Percentiles rank a stretch among this genome's conserved stretches.
Evolutionary conservation across 139 green algal species (phyloP).

Genomic region (Tetradesmus obliquus): DNA sequence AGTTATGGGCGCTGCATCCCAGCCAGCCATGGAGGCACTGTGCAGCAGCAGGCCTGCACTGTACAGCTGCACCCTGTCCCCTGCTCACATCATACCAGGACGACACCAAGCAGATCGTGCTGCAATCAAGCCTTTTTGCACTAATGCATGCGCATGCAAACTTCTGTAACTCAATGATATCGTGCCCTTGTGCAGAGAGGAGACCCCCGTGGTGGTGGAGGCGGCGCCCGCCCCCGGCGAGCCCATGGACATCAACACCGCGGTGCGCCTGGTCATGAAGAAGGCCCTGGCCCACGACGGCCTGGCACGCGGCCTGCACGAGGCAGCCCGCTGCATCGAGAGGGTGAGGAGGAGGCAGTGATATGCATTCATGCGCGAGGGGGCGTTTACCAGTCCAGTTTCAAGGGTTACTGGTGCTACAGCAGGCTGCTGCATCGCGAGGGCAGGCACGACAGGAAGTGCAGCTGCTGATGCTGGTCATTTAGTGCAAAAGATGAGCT

Average conservation of each 20-base stretch:
- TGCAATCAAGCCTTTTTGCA: too few relatives aligned
- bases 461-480: too few relatives aligned
- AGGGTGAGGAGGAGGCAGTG: slow-evolving; percentile 55
- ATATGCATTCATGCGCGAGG: too few relatives aligned
- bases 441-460: too few relatives aligned
- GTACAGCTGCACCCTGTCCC: too few relatives aligned
- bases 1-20: not conserved
- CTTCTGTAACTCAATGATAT: not conserved
- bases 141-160: not conserved
- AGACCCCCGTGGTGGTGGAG: slow-evolving; percentile 62
- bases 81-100: too few relatives aligned
- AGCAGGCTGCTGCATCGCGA: too few relatives aligned
- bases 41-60: not conserved
- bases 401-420: too few relatives aligned
- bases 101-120: too few relatives aligned
- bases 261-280: slow-evolving; percentile 96
- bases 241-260: slow-evolving; percentile 98
- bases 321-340: slow-evolving; percentile 80
- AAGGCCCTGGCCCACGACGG: slow-evolving; percentile 98
- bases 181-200: slow-evolving; percentile 62
- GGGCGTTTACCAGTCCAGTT: too few relatives aligned
- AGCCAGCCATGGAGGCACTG: not conserved
- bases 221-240: slow-evolving; percentile 84
- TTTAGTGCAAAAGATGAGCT: too few relatives aligned
- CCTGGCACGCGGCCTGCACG: slow-evolving; percentile 94